Percentiles rank a stretch among this genome's conserved stretches.
phyloP scores from a whole-genome alignment of 169 alveolate genomes.

The Eimeria necatrix region DNA sequence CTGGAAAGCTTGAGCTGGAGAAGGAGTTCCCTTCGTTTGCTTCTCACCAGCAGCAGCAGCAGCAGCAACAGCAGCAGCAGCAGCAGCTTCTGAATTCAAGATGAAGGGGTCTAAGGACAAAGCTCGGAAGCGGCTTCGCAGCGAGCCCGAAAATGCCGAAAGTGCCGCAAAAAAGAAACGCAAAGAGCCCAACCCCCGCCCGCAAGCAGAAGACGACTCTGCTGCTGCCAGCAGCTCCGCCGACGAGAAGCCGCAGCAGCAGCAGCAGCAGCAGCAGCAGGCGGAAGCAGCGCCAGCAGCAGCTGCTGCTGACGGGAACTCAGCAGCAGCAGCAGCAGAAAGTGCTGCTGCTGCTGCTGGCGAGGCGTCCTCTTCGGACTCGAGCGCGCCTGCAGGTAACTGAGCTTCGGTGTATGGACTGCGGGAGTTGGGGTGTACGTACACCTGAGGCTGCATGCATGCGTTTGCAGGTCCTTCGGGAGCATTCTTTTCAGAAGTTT shows the following conservation, averaged over 20 bases:
- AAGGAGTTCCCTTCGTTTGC: neutral
- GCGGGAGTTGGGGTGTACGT: no score
- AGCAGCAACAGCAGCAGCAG: neutral
- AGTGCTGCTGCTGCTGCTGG: neutral
- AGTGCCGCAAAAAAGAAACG: neutral
- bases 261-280: neutral
- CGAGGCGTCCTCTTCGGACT: neutral
- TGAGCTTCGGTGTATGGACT: neutral
- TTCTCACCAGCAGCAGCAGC: neutral
- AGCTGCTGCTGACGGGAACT: neutral
- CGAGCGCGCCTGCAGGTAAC: neutral
- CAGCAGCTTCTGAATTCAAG: neutral
- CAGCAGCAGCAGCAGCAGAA: neutral
- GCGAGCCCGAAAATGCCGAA: neutral
- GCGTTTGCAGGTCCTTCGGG: conserved; percentile 36
- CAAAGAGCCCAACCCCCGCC: no score
- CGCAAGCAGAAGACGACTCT: conserved; percentile 13
- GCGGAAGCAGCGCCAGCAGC: neutral
- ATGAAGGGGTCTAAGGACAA: conserved; percentile 10
- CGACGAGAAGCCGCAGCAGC: neutral
- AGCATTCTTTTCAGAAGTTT: conserved; percentile 89
- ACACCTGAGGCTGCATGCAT: neutral
- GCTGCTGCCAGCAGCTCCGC: neutral
- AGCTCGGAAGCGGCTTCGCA: neutral
- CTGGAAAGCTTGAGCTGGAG: neutral